phyloP scores from a whole-genome alignment of 2,329 filamentous ascomycete species.

The Fusarium sp. region DNA sequence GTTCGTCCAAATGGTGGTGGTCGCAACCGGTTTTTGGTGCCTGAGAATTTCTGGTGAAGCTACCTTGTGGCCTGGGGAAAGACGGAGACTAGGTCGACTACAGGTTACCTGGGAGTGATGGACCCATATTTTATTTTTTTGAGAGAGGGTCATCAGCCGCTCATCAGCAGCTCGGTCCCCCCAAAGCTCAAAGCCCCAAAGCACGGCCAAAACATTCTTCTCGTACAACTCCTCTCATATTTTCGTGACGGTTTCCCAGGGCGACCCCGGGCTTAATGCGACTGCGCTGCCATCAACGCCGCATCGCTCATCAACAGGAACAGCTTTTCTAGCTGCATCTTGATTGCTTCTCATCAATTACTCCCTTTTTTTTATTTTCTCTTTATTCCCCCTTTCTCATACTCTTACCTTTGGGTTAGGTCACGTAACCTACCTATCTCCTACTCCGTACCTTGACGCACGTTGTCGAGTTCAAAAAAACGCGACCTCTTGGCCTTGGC shows the following conservation, averaged over 20 bases:
- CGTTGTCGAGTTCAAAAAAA: conserved; percentile 26
- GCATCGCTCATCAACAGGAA: conserved; percentile 42
- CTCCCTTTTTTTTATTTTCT: conserved; percentile 11
- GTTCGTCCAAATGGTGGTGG: conserved; percentile 12
- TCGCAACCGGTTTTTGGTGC: conserved; percentile 40
- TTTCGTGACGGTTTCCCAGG: conserved; percentile 49
- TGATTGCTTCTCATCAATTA: conserved; percentile 33
- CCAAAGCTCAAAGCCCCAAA: conserved; percentile 15
- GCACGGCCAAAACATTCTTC: conserved; percentile 48
- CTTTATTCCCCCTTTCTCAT: conserved; percentile 23
- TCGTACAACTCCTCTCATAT: conserved; percentile 45
- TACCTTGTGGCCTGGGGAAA: conserved; percentile 20
- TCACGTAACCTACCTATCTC: conserved; percentile 19
- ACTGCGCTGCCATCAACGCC: conserved; percentile 47
- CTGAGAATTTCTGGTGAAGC: conserved; percentile 31
- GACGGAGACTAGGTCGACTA: background rate
- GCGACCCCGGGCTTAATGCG: conserved; percentile 48
- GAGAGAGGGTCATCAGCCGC: conserved; percentile 43
- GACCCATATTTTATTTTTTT: conserved; percentile 34
- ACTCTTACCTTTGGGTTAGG: background rate
- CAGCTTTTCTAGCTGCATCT: conserved; percentile 33
- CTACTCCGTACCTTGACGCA: conserved; percentile 6
- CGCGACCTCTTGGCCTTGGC: conserved; percentile 32
- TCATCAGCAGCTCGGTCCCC: conserved; percentile 36
- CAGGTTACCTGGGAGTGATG: background rate